Percentiles rank a stretch among this genome's conserved stretches.
phyloP scores from a whole-genome alignment of 371 early-diverging fungal species.

The Zychaea mexicana region DNA sequence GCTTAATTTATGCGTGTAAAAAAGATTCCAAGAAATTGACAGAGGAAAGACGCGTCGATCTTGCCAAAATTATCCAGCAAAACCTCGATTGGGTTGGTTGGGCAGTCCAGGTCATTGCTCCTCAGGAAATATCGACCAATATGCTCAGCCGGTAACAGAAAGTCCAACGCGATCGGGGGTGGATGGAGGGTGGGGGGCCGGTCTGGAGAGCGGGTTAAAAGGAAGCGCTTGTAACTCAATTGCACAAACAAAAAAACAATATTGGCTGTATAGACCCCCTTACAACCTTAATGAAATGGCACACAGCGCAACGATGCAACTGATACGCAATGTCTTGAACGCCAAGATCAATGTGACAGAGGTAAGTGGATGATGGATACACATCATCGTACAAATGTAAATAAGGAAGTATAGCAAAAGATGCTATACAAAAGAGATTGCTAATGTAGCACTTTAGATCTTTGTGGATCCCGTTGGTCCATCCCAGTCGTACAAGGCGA shows the following conservation, averaged over 20 bases:
- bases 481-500: constrained; percentile 79
- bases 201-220: no score
- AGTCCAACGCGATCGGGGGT: neutral
- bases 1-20: neutral
- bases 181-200: no score
- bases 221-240: neutral
- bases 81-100: constrained; percentile 80
- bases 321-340: constrained; percentile 71
- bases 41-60: constrained; percentile 68
- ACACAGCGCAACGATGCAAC: constrained; percentile 88
- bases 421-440: neutral
- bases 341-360: constrained; percentile 73
- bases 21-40: constrained; percentile 90
- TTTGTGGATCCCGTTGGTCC: constrained; percentile 99
- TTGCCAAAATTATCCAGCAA: constrained; percentile 68
- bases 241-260: neutral
- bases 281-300: constrained; percentile 96
- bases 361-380: no score
- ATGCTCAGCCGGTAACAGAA: constrained; percentile 70
- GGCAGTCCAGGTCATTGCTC: constrained; percentile 82
- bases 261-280: constrained; percentile 61
- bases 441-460: constrained; percentile 50
- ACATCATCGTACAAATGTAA: no score
- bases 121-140: constrained; percentile 85
- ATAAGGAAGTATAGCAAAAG: no score